Percentiles rank a stretch among this genome's conserved stretches.
Conservation (phyloP, 2,329 filamentous ascomycete species). For the Aspergillus brunneoviolaceus region DNA sequence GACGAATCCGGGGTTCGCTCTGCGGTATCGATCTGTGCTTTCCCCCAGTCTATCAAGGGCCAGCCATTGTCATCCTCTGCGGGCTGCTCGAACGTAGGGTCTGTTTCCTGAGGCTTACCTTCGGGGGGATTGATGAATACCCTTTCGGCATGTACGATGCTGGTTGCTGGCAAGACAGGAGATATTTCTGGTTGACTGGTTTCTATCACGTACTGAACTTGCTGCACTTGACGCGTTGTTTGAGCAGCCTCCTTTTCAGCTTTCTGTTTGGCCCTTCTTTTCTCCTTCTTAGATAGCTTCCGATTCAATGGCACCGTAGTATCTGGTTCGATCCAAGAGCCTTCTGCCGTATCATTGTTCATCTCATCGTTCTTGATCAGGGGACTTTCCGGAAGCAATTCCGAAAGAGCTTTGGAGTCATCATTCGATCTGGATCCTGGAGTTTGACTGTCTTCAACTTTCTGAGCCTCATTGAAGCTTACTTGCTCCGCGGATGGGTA, state of each 20-base stretch:
- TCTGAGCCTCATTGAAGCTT: not conserved
- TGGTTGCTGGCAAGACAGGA: not conserved
- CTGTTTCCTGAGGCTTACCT: constrained; percentile 7
- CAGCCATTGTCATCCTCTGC: constrained; percentile 33
- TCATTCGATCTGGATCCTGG: too few relatives aligned
- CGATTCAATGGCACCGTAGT: constrained; percentile 15
- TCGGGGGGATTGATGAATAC: not conserved
- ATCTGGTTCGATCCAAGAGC: constrained; percentile 8
- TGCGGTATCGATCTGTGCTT: constrained; percentile 23
- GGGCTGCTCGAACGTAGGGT: constrained; percentile 7
- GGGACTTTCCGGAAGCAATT: not conserved
- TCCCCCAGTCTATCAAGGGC: constrained; percentile 41
- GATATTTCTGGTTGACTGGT: constrained; percentile 5
- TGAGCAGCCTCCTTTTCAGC: constrained; percentile 16
- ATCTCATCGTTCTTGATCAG: not conserved
- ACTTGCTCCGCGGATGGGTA: not conserved
- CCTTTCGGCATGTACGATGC: not conserved
- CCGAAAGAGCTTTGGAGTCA: not conserved
- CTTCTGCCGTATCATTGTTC: constrained; percentile 16
- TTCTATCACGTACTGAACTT: constrained; percentile 7
- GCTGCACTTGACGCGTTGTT: constrained; percentile 2
- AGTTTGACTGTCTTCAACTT: not conserved
- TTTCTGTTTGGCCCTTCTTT: constrained; percentile 34
- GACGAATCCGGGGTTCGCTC: constrained; percentile 25
- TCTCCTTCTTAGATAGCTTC: constrained; percentile 40